Base-by-base conservation (phyloP, 2,329 filamentous ascomycete species). In the Fusarium beomiforme region DNA sequence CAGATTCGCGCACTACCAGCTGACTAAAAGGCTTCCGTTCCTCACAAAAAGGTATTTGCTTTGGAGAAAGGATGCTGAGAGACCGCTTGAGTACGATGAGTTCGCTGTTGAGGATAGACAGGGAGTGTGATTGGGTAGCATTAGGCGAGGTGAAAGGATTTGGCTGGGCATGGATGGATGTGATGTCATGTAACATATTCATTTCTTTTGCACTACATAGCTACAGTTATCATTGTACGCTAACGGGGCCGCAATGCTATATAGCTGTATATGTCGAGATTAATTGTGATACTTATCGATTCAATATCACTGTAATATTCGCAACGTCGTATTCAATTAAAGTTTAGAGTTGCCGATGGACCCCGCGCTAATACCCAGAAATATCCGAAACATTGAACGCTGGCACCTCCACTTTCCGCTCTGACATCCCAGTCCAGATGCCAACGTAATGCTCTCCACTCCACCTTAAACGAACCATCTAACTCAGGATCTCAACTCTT, bases 1-100 rank as follows among this genome's bases (percentile, higher is more conserved):
- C n/a, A 71, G 74, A 10, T 85, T 85, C 55, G 79, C 81, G 29
- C 70, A 67, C 6, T 80, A 81, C 54, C 82, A 84, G 69, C 41
- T 81, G 3, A 47, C 63, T 0, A 55, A 69, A 16, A 80, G 82
- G 55, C 63, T 82, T 9, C 82, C 81, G 0, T 84, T 81, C 78
- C 75, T 81, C 34, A 71, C 79, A 19, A 71, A 43, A 21, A 50
- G 24, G 17, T 44, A 57, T 16, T 1, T 56, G 1, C 23, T 53
- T 23, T 55, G 34, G 29, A 59, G n/a, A 2, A 47, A 12, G 16
- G 47, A 51, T 21, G 41, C 10, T 1, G 53, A 71, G 37, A 49
- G 44, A 21, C 49, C 51, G 8, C 16, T 44, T 16, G 50, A 24
- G 6, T 58, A 68, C 33, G 57, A 69, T 34, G 53, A 53, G 23